Evolutionary conservation across 208 protist genomes (phyloP).

Genomic region (Strigomonas culicis): DNA sequence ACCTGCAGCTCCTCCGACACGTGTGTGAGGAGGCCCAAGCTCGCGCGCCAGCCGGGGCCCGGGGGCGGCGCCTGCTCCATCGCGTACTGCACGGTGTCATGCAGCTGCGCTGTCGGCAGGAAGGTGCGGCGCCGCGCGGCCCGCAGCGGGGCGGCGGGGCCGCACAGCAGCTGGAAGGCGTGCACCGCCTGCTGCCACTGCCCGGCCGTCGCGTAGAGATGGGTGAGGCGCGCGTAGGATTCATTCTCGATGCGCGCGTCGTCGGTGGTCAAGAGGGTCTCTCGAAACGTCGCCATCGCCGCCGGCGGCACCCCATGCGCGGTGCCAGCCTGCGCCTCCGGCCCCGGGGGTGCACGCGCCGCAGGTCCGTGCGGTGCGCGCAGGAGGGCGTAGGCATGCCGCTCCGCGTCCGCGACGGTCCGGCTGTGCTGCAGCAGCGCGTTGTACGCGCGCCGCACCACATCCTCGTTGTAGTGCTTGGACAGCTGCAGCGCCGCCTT

Average conservation of each 20-base stretch:
- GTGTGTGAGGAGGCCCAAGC: slow-evolving; percentile 52
- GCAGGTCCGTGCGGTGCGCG: not conserved
- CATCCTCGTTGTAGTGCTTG: slow-evolving; percentile 48
- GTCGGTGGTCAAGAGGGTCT: not conserved
- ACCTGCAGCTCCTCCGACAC: slow-evolving; percentile 47
- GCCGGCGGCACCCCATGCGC: not conserved
- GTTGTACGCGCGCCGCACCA: slow-evolving; percentile 42
- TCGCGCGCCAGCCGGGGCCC: slow-evolving; percentile 48
- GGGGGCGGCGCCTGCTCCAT: slow-evolving; percentile 50
- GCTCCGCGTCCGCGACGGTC: slow-evolving; percentile 26
- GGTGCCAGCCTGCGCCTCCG: not conserved
- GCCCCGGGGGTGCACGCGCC: not conserved
- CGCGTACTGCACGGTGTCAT: slow-evolving; percentile 83
- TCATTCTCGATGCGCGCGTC: not conserved
- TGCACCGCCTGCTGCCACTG: slow-evolving; percentile 52
- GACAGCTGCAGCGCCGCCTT: slow-evolving; percentile 15
- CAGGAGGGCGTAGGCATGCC: slow-evolving; percentile 12
- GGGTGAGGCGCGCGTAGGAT: slow-evolving; percentile 30
- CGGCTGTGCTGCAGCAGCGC: slow-evolving; percentile 32
- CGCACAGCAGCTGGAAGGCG: slow-evolving; percentile 20
- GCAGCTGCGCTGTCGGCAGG: slow-evolving; percentile 61
- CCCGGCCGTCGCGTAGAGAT: slow-evolving; percentile 46
- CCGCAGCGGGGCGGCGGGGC: slow-evolving; percentile 17
- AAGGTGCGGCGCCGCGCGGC: slow-evolving; percentile 25
- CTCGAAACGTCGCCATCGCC: not conserved